phyloP scores from a whole-genome alignment of 148 eudicot species.

The Chenopodium suecicum region DNA sequence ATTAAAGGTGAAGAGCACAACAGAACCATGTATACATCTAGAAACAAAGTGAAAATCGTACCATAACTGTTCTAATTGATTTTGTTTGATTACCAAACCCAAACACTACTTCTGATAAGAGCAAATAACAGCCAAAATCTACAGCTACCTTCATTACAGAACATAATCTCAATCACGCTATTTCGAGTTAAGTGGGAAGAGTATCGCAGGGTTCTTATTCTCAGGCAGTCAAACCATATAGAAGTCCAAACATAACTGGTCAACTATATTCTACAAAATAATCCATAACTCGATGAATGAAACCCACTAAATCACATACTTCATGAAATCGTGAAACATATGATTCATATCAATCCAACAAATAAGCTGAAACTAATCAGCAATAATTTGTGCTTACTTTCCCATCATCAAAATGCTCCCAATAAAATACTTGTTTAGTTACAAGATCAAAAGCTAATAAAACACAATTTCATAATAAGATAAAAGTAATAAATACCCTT shows the following conservation, averaged over 20 bases:
- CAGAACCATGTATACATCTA: too few relatives aligned
- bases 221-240: not conserved
- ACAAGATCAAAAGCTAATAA: not conserved
- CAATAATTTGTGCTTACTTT: not conserved
- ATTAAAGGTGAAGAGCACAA: too few relatives aligned
- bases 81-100: not conserved
- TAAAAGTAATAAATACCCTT: not conserved
- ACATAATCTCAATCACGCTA: not conserved
- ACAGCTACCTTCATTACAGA: not conserved
- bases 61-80: not conserved
- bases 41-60: too few relatives aligned
- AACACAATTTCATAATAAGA: not conserved
- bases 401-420: not conserved
- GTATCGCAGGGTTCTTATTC: not conserved
- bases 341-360: not conserved
- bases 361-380: constrained; percentile 15
- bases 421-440: not conserved
- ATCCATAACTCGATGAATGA: too few relatives aligned
- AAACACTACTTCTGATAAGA: not conserved
- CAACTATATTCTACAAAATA: too few relatives aligned
- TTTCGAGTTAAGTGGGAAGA: not conserved
- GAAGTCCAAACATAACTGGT: not conserved
- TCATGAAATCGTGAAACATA: too few relatives aligned
- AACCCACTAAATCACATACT: too few relatives aligned
- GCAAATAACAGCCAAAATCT: not conserved